phyloP scores from a whole-genome alignment of 2,329 filamentous ascomycete genomes.

The Aspergillus transmontanensis region DNA sequence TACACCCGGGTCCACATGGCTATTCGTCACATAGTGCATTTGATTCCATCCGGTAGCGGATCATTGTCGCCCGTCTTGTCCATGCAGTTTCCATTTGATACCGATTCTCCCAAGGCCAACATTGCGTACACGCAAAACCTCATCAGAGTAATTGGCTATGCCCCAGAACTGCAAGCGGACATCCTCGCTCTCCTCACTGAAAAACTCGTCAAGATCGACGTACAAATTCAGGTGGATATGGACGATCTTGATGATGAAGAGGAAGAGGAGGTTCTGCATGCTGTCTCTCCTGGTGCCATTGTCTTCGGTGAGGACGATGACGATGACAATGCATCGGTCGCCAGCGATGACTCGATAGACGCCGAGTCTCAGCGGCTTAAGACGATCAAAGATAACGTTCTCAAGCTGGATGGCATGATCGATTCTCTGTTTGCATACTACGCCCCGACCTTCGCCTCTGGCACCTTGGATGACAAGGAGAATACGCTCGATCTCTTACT shows the following conservation, averaged over 20 bases:
- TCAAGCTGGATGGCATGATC: constrained; percentile 88
- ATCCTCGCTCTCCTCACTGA: constrained; percentile 83
- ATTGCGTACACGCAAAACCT: constrained; percentile 88
- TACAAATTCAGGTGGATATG: constrained; percentile 90
- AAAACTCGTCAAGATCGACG: constrained; percentile 88
- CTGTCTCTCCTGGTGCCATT: constrained; percentile 36
- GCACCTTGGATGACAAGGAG: constrained; percentile 68
- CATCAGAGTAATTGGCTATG: constrained; percentile 74
- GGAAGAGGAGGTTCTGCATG: constrained; percentile 67
- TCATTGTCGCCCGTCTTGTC: constrained; percentile 69
- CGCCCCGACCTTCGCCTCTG: constrained; percentile 69
- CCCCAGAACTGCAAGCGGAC: constrained; percentile 75
- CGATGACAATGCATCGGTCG: constrained; percentile 65
- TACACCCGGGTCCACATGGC: constrained; percentile 74
- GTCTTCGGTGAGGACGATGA: constrained; percentile 54
- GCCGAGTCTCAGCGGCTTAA: constrained; percentile 54
- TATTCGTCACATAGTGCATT: constrained; percentile 73
- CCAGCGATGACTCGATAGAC: constrained; percentile 63
- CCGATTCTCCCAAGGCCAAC: constrained; percentile 76
- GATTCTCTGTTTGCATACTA: constrained; percentile 87
- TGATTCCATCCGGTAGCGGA: constrained; percentile 77
- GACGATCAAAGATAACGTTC: constrained; percentile 77
- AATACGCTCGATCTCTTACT: constrained; percentile 78
- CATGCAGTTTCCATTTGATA: constrained; percentile 72
- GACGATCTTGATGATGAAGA: constrained; percentile 91